These are phyloP conservation scores for Thuja plicata DNA, from an alignment of 83 land plant genomes.

Conservation along the genomic window DNA sequence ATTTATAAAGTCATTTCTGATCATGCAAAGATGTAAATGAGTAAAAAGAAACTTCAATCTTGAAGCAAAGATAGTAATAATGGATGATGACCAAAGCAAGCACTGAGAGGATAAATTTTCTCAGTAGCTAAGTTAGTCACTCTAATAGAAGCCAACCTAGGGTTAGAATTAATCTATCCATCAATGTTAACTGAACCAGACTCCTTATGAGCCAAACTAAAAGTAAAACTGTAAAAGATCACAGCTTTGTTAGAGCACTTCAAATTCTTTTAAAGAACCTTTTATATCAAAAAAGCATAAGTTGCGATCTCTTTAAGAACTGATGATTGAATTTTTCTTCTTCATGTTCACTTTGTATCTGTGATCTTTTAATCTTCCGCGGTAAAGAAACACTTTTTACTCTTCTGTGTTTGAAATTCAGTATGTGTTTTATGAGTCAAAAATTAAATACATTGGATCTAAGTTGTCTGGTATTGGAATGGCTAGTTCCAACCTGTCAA, in stretches of 20 bases:
- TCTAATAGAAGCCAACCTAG: neutral
- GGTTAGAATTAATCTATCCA: neutral
- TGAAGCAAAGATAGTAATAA: neutral
- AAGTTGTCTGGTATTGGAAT: neutral
- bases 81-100: neutral
- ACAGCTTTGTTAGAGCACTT: neutral
- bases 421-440: neutral
- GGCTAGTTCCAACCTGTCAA: neutral
- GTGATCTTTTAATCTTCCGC: neutral
- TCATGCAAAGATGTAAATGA: neutral
- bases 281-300: neutral
- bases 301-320: neutral
- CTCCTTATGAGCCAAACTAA: neutral
- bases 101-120: neutral
- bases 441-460: neutral
- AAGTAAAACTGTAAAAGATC: neutral
- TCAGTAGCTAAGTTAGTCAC: neutral
- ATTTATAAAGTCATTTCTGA: neutral
- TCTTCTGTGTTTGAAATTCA: neutral
- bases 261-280: neutral
- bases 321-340: neutral
- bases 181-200: neutral
- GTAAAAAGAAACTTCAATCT: neutral
- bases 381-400: neutral
- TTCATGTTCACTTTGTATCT: neutral